A percentile compares a stretch with the other conserved stretches of the same genome.
phyloP scores from a whole-genome alignment of 2,329 filamentous ascomycete species.

The Dactylellina haptotyla region DNA sequence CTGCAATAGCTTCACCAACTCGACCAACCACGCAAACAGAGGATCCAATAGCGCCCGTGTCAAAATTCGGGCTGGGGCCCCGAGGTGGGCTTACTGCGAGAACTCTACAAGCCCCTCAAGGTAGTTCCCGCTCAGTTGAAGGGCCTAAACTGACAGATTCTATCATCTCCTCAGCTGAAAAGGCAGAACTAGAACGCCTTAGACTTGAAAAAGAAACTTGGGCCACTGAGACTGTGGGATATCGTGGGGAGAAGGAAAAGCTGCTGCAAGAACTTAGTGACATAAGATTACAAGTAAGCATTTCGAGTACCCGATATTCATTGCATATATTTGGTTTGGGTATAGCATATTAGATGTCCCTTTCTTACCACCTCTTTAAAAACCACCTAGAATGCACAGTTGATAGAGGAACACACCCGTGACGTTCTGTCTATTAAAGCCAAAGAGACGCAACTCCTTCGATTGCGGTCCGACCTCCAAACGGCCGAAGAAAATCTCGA shows the following conservation, averaged over 20 bases:
- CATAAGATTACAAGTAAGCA: constrained; percentile 69
- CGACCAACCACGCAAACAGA: constrained; percentile 67
- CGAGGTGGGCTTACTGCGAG: constrained; percentile 81
- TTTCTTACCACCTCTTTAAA: background rate
- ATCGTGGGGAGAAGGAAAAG: constrained; percentile 81
- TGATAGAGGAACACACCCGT: constrained; percentile 96
- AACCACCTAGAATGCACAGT: constrained; percentile 79
- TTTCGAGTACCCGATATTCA: background rate
- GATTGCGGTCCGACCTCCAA: constrained; percentile 88
- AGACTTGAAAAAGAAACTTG: constrained; percentile 83
- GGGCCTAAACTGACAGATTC: constrained; percentile 67
- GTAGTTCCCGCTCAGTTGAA: constrained; percentile 63
- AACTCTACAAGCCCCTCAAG: constrained; percentile 71
- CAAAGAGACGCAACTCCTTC: constrained; percentile 95
- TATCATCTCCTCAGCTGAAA: constrained; percentile 80
- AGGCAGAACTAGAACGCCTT: constrained; percentile 90
- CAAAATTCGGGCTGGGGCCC: constrained; percentile 71
- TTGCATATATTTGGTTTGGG: constrained; percentile 16
- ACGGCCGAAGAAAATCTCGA: constrained; percentile 87
- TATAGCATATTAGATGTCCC: background rate
- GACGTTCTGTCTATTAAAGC: constrained; percentile 97
- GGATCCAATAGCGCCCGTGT: constrained; percentile 67
- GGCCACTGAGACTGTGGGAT: constrained; percentile 78
- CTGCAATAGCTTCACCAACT: constrained; percentile 66
- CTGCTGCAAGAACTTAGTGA: constrained; percentile 89